phyloP scores from a whole-genome alignment of 2,329 filamentous ascomycete genomes.

The Neurospora crassa region DNA sequence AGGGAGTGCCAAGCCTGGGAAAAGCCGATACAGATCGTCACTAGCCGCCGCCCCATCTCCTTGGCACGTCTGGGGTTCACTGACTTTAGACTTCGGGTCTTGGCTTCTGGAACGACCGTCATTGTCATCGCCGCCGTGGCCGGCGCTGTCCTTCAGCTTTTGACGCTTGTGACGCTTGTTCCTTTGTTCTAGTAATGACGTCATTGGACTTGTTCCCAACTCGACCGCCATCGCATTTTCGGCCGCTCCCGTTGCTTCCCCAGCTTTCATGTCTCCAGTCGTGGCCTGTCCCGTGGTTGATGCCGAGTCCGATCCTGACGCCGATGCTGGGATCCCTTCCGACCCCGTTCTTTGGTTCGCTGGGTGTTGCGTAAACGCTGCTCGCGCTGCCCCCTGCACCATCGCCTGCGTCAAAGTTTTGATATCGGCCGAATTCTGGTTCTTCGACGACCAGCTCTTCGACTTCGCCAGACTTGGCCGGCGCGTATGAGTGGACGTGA shows the following conservation, averaged over 20 bases:
- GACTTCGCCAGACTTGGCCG: constrained; percentile 5
- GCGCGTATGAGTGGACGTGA: constrained; percentile 25
- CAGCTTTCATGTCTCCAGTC: neutral
- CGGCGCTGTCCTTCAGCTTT: constrained; percentile 1
- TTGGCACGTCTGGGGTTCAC: neutral
- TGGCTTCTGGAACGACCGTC: constrained; percentile 14
- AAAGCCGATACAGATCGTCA: neutral
- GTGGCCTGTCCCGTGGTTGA: neutral
- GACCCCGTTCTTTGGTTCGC: neutral
- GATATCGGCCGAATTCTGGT: neutral
- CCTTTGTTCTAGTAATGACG: neutral
- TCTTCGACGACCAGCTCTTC: neutral
- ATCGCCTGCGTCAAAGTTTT: constrained; percentile 10
- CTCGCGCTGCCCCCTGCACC: constrained; percentile 18
- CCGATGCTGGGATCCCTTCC: constrained; percentile 3
- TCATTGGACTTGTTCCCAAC: neutral
- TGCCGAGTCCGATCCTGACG: constrained; percentile 5
- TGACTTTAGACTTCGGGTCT: neutral
- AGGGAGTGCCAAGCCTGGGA: neutral
- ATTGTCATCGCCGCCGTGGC: constrained; percentile 15
- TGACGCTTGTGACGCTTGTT: neutral
- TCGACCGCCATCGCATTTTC: neutral
- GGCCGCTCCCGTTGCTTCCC: neutral
- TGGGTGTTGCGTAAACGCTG: constrained; percentile 14
- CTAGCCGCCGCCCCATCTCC: neutral